Evolutionary conservation across 306 rosid genomes (phyloP).

Genomic region (Quercus agrifolia): DNA sequence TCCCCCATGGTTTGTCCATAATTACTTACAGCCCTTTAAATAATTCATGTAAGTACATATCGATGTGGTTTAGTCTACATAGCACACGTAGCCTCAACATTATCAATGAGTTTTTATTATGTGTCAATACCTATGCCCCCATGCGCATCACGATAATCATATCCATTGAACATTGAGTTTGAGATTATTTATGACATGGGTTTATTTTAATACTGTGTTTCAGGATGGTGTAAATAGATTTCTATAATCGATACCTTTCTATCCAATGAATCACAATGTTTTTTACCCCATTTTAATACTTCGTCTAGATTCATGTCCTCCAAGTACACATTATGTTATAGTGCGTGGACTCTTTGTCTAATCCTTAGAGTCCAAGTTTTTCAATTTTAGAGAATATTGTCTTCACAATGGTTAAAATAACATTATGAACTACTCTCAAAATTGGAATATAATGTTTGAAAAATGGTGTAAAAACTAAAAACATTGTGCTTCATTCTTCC

Average conservation of each 20-base stretch:
- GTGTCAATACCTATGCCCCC: conserved; percentile 34
- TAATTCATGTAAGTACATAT: conserved; percentile 24
- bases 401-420: background rate
- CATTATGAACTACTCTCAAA: too few relatives aligned
- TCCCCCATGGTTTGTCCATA: background rate
- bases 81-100: conserved; percentile 32
- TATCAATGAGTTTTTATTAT: conserved; percentile 24
- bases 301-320: conserved; percentile 34
- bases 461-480: too few relatives aligned
- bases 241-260: conserved; percentile 39
- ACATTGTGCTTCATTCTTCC: background rate
- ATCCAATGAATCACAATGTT: conserved; percentile 17
- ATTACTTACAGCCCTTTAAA: background rate
- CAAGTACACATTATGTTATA: conserved; percentile 1
- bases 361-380: background rate
- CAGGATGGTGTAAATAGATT: conserved; percentile 26
- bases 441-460: too few relatives aligned
- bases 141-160: conserved; percentile 50
- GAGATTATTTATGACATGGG: conserved; percentile 7
- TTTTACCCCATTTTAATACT: too few relatives aligned
- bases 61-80: conserved; percentile 30
- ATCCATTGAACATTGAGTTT: conserved; percentile 55
- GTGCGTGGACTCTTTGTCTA: conserved; percentile 32
- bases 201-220: background rate
- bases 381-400: background rate